Evolutionary conservation across 2,329 filamentous ascomycete species (phyloP).

Genomic region (Pseudogymnoascus sp.): DNA sequence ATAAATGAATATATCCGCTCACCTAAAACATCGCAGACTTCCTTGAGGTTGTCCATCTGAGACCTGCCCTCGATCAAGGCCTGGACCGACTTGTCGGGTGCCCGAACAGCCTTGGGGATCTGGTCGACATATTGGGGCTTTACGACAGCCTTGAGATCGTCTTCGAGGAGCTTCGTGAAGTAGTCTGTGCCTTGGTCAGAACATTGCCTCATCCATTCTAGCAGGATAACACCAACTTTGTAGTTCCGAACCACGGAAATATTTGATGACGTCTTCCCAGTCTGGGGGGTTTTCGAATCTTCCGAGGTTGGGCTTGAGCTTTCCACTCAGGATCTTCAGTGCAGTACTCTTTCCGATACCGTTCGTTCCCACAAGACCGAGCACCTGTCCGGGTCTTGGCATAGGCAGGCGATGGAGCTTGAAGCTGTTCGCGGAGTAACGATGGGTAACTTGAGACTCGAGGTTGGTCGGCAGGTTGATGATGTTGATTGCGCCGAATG

Average conservation of each 20-base stretch:
- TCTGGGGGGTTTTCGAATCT: slow-evolving; percentile 93
- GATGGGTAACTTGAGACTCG: slow-evolving; percentile 94
- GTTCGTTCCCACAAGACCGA: slow-evolving; percentile 97
- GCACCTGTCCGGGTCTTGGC: slow-evolving; percentile 87
- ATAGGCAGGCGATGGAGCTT: slow-evolving; percentile 96
- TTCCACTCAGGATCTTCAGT: slow-evolving; percentile 95
- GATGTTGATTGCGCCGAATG: slow-evolving; percentile 97
- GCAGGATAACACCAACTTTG: slow-evolving; percentile 59
- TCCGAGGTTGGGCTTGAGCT: slow-evolving; percentile 96
- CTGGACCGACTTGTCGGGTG: slow-evolving; percentile 70
- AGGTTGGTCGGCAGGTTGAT: slow-evolving; percentile 99
- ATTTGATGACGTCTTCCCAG: slow-evolving; percentile 98
- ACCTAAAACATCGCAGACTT: slow-evolving; percentile 74
- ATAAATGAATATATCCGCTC: slow-evolving; percentile 14
- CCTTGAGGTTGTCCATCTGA: slow-evolving; percentile 69
- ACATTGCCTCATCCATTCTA: background rate
- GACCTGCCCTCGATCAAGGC: slow-evolving; percentile 67
- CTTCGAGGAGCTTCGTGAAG: slow-evolving; percentile 96
- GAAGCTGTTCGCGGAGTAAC: slow-evolving; percentile 99
- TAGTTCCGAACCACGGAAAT: slow-evolving; percentile 94
- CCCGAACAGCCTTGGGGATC: slow-evolving; percentile 85
- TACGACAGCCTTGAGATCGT: slow-evolving; percentile 93
- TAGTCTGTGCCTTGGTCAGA: slow-evolving; percentile 56
- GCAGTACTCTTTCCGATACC: slow-evolving; percentile 99
- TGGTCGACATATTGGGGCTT: slow-evolving; percentile 99